Percentiles rank a stretch among this genome's conserved stretches.
These are phyloP conservation scores for Fusarium albosuccineum DNA, from an alignment of 2,329 filamentous ascomycete species.

Conservation along the genomic window DNA sequence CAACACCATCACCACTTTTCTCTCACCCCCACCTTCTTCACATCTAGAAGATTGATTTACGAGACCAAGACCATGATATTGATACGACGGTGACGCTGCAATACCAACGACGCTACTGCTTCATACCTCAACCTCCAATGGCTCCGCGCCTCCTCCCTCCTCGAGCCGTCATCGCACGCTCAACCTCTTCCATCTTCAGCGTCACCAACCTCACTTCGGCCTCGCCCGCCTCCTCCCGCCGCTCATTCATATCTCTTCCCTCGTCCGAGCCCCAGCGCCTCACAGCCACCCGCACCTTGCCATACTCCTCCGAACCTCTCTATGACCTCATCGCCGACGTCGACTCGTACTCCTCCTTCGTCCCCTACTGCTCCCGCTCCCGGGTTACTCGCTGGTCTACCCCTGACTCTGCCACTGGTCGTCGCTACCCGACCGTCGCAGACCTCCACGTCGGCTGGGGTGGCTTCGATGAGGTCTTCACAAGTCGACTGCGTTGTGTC, in stretches of 20 bases:
- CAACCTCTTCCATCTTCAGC: conserved; percentile 24
- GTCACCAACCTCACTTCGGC: conserved; percentile 36
- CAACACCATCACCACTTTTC: conserved; percentile 42
- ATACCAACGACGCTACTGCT: background rate
- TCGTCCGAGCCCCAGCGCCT: conserved; percentile 69
- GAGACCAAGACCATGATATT: conserved; percentile 12
- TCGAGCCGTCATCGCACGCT: conserved; percentile 25
- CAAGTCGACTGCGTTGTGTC: conserved; percentile 82
- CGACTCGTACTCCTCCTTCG: conserved; percentile 83
- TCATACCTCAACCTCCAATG: conserved; percentile 23
- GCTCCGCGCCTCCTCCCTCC: conserved; percentile 31
- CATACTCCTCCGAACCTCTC: conserved; percentile 77
- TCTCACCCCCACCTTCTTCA: background rate
- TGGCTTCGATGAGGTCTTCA: conserved; percentile 85
- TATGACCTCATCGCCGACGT: conserved; percentile 92
- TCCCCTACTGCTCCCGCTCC: conserved; percentile 89
- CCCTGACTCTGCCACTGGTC: conserved; percentile 61
- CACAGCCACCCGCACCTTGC: conserved; percentile 79
- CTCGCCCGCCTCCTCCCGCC: conserved; percentile 48
- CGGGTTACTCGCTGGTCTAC: conserved; percentile 80
- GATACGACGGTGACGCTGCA: background rate
- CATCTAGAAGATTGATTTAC: background rate
- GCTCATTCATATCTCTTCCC: conserved; percentile 56
- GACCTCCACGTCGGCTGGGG: conserved; percentile 89
- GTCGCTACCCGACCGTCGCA: conserved; percentile 78